Conservation (phyloP, 1,284 basidiomycete genomes). For the Leccinum fallax region DNA sequence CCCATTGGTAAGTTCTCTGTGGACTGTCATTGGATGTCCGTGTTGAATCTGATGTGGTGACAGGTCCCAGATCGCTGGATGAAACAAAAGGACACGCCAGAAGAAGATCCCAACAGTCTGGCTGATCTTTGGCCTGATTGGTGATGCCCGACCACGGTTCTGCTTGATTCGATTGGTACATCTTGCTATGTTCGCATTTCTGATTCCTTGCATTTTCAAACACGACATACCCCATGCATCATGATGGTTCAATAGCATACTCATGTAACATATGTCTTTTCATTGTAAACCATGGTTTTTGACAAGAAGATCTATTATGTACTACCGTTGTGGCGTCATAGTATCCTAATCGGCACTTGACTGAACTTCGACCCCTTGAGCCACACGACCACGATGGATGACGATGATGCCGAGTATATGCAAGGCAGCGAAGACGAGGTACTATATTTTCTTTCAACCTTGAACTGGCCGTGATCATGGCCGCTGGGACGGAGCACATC, state of each 20-base stretch:
- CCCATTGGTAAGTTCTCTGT: slow-evolving; percentile 58
- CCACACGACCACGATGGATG: slow-evolving; percentile 62
- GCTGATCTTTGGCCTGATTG: slow-evolving; percentile 57
- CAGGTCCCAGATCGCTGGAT: slow-evolving; percentile 87
- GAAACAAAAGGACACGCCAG: slow-evolving; percentile 76
- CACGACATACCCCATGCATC: slow-evolving; percentile 25
- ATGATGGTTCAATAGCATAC: slow-evolving; percentile 14
- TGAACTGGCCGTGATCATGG: slow-evolving; percentile 8
- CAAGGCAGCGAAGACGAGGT: slow-evolving; percentile 84
- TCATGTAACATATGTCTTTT: slow-evolving; percentile 15
- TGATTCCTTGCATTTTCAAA: slow-evolving; percentile 15
- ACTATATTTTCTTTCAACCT: slow-evolving; percentile 18
- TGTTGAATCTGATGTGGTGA: slow-evolving; percentile 1
- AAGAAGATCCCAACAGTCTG: slow-evolving; percentile 65
- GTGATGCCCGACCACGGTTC: slow-evolving; percentile 30
- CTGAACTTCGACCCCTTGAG: slow-evolving; percentile 5
- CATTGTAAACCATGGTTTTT: not conserved
- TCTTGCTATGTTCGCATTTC: slow-evolving; percentile 11
- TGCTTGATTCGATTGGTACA: slow-evolving; percentile 3
- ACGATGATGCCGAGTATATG: slow-evolving; percentile 90
- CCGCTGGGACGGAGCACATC: not conserved
- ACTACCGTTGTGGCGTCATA: slow-evolving; percentile 4
- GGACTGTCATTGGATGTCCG: slow-evolving; percentile 1
- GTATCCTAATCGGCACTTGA: slow-evolving; percentile 3
- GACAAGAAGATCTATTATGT: not conserved